Base-by-base conservation (phyloP, 2,329 filamentous ascomycete genomes). In the Metarhizium rileyi region DNA sequence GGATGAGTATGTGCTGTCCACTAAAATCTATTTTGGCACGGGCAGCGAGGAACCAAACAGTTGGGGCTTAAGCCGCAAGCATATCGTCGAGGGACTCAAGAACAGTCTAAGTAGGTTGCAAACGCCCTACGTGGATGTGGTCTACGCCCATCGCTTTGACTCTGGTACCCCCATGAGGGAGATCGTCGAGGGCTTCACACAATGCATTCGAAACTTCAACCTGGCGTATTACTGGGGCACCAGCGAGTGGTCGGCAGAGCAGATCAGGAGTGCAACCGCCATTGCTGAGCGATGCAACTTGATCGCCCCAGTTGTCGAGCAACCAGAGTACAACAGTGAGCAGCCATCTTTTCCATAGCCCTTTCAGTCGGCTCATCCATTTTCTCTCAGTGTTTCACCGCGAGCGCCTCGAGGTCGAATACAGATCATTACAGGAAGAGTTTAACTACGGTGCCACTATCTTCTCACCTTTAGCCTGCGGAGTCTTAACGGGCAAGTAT, bases 161-260 rank as follows among this genome's bases (percentile, higher is more conserved):
- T 72, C 79, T 20, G 66, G 78, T 44, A 86, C 81, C 0, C 84
- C 83, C 0, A 84, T 87, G 70, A 81, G 86, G 63, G 84, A 87
- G 68, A 80, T 76, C 6, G 83, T 87, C 7, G 75, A 82, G 49
- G 83, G 77, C 20, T 87, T 87, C 71, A 86, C 86, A 69, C 71
- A 84, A 61, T 69, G 86, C 35, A 85, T 88, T 60, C n/a, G n/a
- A n/a, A 73, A 82, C 59, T 73, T 74, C 7, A 84, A 84, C 50
- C 81, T 84, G 68, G 79, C 81, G 1, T 75, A 86, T 55, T 86
- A 86, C 70, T 86, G 83, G 83, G 83, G 82, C 36, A 86, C 83
- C 0, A 83, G 78, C 1, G 81, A 86, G 66, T 86, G 82, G 83
- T 74, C 71, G 54, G 81, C 83, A 40, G 73, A 77, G 52, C 81